Base-by-base conservation (phyloP, 73 alveolate species). In the Paramecium sonneborni region DNA sequence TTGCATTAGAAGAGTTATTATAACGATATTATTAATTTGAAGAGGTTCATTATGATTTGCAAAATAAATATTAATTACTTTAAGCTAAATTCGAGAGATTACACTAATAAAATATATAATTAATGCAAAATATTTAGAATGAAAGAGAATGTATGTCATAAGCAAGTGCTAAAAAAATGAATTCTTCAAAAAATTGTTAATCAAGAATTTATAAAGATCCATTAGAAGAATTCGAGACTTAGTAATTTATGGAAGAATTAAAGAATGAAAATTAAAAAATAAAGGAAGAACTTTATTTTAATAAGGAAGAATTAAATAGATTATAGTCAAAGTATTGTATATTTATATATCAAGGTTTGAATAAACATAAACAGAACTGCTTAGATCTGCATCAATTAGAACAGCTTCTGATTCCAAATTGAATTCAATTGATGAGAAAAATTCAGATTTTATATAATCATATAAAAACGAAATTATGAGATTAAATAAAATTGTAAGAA, bases 11-110 rank as follows among this genome's bases (percentile, higher is more conserved):
- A 24, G 84, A 62, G 44, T 30, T 62, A 62, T 32, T 62, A 26
- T 62, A 62, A 62, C 39, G 84, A 23, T 62, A 62, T 32, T 62
- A 62, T 62, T 62, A 62, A 62, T 62, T 62, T 62, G 84, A 62
- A 24, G 84, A 26, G 39, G 84, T 26, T 62, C 84, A 62, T 62
- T 62, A 62, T 10, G 84, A 62, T 62, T 62, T 62, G 24, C 44
- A 23, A 1, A 62, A 32, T 62, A 62, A 62, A 62, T 62, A 62
- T 62, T 10, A 62, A 62, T 7, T 62, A 32, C 84, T 62, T 62
- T 32, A 32, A 30, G 52, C 23, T 26, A 62, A 62, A 62, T 62
- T 2, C 24, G 84, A 62, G 68, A 52, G 68, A 52, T 52, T 52
- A 23, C 15, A 52, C 18, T 21, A 52, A 52, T 18, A 52, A 52